Evolutionary conservation across 2,329 filamentous ascomycete species (phyloP).

Genomic region (Torrubiella hemipterigena): DNA sequence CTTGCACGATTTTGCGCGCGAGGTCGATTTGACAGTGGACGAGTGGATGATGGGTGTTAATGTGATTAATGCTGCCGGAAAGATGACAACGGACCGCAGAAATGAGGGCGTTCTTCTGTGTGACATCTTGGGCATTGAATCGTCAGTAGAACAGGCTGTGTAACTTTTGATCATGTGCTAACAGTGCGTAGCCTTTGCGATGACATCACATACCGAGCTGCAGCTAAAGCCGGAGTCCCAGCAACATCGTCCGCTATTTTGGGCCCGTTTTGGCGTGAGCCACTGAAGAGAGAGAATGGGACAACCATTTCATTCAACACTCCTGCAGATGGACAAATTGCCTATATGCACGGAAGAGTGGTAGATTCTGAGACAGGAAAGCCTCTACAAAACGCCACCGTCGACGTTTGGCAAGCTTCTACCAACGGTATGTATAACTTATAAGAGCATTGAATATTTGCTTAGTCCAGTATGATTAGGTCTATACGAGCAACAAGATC

Average conservation of each 20-base stretch:
- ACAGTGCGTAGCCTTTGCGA: slow-evolving; percentile 49
- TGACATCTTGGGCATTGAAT: slow-evolving; percentile 65
- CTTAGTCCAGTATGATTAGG: background rate
- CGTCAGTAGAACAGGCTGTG: no score
- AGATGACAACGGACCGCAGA: slow-evolving; percentile 54
- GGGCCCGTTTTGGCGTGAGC: slow-evolving; percentile 66
- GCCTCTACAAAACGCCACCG: slow-evolving; percentile 45
- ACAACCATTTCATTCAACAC: slow-evolving; percentile 36
- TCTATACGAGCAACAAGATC: slow-evolving; percentile 53
- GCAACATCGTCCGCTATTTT: slow-evolving; percentile 62
- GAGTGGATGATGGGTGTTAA: slow-evolving; percentile 65
- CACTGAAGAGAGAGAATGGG: slow-evolving; percentile 52
- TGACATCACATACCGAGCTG: slow-evolving; percentile 55
- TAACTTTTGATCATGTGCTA: slow-evolving; percentile 16
- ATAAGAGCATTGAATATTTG: background rate
- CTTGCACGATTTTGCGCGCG: slow-evolving; percentile 70
- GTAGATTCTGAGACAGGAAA: slow-evolving; percentile 39
- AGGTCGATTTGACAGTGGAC: slow-evolving; percentile 66
- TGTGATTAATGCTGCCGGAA: slow-evolving; percentile 47
- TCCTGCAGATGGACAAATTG: slow-evolving; percentile 31
- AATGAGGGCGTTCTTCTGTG: slow-evolving; percentile 66
- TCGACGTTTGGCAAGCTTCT: slow-evolving; percentile 64
- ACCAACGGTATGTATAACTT: slow-evolving; percentile 37
- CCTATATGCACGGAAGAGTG: slow-evolving; percentile 46
- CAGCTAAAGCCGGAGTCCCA: slow-evolving; percentile 22